Base-by-base conservation (phyloP, 352 stramenopile genomes). In the Globisporangium abappressorium region DNA sequence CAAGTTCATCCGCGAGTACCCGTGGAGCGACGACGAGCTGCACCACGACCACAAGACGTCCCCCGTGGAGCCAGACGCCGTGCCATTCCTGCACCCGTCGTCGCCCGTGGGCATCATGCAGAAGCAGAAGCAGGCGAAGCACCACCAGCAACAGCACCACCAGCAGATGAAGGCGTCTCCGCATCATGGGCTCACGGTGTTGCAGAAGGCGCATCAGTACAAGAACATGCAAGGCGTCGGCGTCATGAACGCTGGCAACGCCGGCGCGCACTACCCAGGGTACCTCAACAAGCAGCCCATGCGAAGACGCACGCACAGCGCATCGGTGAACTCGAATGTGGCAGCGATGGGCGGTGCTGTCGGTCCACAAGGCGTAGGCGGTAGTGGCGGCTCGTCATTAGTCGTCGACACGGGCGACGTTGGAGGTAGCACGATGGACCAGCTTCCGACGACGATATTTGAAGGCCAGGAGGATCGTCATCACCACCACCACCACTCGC, bases 1-100 rank as follows among this genome's bases (percentile, higher is more conserved):
- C 66, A 91, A 92, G 65, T 95, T 95, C 63, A 91, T 95, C 65
- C 81, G 86, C 58, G 83, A 92, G 69, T 80, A 91, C 65, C 82
- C 79, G 62, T 80, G 78, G 76, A 57, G 76, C 54, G 84, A 89
- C 56, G 85, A 90, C 53, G 79, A 89, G 43, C 62, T 84, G 6
- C 63, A 72, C 46, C 61, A 65, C 28, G 75, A 85, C 65, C 75
- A 82, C 55, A 92, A 91, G 74, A 82, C 70, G 57, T 90, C 82
- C 65, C 82, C 84, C 18, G 74, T 90, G 36, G 84, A 92, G 54
- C 74, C 79, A 2, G 86, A 94, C 63, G 68, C 72, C 0, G 84
- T 92, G 74, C 84, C 86, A 7, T 94, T 94, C 68, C 71, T 94
- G 61, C 74, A 86, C 57, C 80, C 82, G n/a, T 68, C 72, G 64